Evolutionary conservation across 2,329 filamentous ascomycete genomes (phyloP).

Genomic region (Knufia fluminis): DNA sequence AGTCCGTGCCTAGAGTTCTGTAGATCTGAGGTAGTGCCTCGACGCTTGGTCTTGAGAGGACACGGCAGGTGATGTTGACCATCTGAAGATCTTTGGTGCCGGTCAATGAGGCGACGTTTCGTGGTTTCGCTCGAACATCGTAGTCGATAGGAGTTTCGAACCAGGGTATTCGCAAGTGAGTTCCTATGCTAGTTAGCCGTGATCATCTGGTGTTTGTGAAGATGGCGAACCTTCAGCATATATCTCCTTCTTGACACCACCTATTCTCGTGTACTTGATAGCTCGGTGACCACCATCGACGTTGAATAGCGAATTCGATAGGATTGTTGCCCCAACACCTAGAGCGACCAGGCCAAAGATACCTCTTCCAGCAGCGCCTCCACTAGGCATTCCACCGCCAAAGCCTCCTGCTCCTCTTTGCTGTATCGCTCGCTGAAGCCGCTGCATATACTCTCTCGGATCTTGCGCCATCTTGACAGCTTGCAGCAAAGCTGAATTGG

Average conservation of each 20-base stretch:
- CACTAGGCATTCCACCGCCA: constrained; percentile 44
- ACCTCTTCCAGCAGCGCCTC: constrained; percentile 45
- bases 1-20: constrained; percentile 87
- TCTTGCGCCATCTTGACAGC: constrained; percentile 37
- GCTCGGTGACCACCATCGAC: constrained; percentile 97
- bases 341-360: constrained; percentile 48
- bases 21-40: constrained; percentile 93
- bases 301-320: constrained; percentile 57
- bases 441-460: constrained; percentile 58
- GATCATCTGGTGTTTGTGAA: neutral
- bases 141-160: constrained; percentile 95
- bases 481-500: neutral
- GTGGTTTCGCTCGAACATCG: constrained; percentile 94
- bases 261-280: constrained; percentile 93
- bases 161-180: constrained; percentile 90
- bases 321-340: constrained; percentile 32
- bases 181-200: constrained; percentile 47
- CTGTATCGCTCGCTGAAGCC: constrained; percentile 54
- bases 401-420: constrained; percentile 42
- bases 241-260: constrained; percentile 92
- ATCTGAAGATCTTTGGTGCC: constrained; percentile 99
- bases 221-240: constrained; percentile 68
- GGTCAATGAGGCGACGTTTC: constrained; percentile 92
- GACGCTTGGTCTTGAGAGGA: constrained; percentile 82
- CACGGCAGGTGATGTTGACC: constrained; percentile 98